Evolutionary conservation across 2,329 filamentous ascomycete species (phyloP).

Genomic region (Setomelanomma holmii): DNA sequence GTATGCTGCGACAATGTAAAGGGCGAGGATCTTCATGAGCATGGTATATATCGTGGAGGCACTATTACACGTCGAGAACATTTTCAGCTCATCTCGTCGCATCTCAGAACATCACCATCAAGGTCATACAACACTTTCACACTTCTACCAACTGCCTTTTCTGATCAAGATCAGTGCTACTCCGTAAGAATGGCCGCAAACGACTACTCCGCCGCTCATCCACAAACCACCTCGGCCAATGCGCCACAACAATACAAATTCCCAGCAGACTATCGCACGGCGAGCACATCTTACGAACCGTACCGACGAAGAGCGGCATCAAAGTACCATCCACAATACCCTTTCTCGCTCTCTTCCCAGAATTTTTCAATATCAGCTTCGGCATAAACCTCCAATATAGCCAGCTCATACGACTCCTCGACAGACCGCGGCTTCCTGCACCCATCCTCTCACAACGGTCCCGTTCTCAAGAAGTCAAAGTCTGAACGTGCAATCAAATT

Average conservation of each 20-base stretch:
- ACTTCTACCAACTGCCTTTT: too few species aligned
- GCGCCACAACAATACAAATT: neutral
- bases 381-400: neutral
- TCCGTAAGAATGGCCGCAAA: constrained; percentile 4
- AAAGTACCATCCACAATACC: neutral
- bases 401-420: neutral
- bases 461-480: constrained; percentile 1
- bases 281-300: neutral
- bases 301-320: neutral
- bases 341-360: neutral
- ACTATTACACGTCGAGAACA: too few species aligned
- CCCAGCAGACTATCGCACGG: neutral
- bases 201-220: constrained; percentile 2
- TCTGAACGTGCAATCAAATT: constrained; percentile 5
- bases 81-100: too few species aligned
- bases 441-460: neutral
- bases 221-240: neutral
- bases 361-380: neutral
- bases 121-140: too few species aligned
- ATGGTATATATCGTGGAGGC: neutral
- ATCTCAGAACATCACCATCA: too few species aligned
- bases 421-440: constrained; percentile 2
- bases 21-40: neutral
- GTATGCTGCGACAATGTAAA: neutral
- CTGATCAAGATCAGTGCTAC: neutral